Evolutionary conservation across 75 land plant species (phyloP).

Genomic region (Selaginella moellendorffii): DNA sequence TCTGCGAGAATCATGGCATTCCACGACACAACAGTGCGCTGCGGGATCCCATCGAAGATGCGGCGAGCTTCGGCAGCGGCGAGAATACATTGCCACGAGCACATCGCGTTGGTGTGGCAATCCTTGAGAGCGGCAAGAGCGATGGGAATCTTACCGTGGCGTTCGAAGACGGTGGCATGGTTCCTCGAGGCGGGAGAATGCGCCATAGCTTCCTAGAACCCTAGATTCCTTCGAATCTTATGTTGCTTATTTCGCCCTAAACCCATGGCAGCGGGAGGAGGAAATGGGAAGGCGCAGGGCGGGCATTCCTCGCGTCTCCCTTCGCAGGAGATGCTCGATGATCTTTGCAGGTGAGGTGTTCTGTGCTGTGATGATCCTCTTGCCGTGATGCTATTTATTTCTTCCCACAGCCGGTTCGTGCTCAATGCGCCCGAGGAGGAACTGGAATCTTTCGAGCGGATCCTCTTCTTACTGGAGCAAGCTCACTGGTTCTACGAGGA

Average conservation of each 20-base stretch:
- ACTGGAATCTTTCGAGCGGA: constrained; percentile 86
- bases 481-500: constrained; percentile 99
- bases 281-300: neutral
- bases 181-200: no score
- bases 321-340: constrained; percentile 87
- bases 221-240: no score
- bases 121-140: no score
- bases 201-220: no score
- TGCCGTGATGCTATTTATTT: neutral
- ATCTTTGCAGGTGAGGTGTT: constrained; percentile 67
- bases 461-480: constrained; percentile 88
- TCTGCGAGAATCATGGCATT: no score
- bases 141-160: no score
- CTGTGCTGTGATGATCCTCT: neutral
- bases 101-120: no score
- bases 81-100: no score
- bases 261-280: neutral
- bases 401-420: constrained; percentile 83
- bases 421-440: constrained; percentile 97
- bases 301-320: constrained; percentile 30
- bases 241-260: neutral
- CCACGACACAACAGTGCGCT: no score
- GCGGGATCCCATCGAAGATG: no score
- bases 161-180: no score
- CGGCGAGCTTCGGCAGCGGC: no score